These are phyloP conservation scores for Trichoderma oligosporum DNA, from an alignment of 2,329 filamentous ascomycete species.

Conservation along the genomic window DNA sequence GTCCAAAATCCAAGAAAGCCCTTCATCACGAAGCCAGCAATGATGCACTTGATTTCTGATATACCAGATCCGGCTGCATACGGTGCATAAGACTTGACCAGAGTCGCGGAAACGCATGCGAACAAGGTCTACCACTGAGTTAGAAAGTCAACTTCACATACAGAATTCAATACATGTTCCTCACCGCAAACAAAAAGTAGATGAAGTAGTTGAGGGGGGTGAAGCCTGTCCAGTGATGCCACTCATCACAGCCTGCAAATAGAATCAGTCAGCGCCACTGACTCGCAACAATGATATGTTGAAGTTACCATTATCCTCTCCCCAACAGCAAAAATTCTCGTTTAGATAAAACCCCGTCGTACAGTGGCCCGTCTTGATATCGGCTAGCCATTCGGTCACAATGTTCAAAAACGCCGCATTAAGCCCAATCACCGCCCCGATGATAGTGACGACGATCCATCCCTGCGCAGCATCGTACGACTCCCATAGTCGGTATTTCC, in stretches of 20 bases:
- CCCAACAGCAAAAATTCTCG: conserved; percentile 97
- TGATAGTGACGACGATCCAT: conserved; percentile 95
- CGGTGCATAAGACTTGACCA: conserved; percentile 89
- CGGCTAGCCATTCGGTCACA: conserved; percentile 91
- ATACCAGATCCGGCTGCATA: conserved; percentile 97
- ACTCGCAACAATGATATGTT: background rate
- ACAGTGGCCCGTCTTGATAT: conserved; percentile 95
- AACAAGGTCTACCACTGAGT: conserved; percentile 59
- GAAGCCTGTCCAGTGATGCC: conserved; percentile 83
- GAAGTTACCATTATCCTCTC: conserved; percentile 73
- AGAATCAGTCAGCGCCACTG: conserved; percentile 23
- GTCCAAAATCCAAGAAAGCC: conserved; percentile 92
- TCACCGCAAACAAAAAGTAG: conserved; percentile 80
- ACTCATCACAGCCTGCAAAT: conserved; percentile 71
- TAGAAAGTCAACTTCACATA: background rate
- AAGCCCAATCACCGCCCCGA: conserved; percentile 86
- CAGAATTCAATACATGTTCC: conserved; percentile 22
- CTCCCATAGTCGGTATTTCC: conserved; percentile 76
- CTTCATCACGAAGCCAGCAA: conserved; percentile 98
- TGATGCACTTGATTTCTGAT: conserved; percentile 98
- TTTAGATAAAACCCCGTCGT: conserved; percentile 95
- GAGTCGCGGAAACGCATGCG: conserved; percentile 72
- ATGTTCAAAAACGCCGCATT: conserved; percentile 95
- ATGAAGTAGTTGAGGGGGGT: conserved; percentile 77
- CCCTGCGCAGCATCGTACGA: conserved; percentile 95